Percentiles rank a stretch among this genome's conserved stretches.
phyloP scores from a whole-genome alignment of 2,329 filamentous ascomycete species.

The Trichoderma oligosporum region DNA sequence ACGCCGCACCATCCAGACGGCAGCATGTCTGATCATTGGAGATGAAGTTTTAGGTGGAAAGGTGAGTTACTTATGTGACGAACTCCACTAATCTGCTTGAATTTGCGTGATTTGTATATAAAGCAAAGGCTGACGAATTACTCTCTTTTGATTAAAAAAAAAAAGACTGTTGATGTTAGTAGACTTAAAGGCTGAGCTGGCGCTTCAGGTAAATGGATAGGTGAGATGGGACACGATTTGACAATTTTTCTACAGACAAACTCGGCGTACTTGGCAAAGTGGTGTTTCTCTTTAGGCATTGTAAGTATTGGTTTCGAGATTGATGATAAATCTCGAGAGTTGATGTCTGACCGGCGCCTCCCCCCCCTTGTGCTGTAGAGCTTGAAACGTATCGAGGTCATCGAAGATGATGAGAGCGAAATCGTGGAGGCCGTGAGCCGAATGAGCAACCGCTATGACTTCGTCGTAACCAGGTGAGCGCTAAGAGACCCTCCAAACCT shows the following conservation, averaged over 20 bases:
- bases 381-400: constrained; percentile 85
- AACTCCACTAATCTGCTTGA: background rate
- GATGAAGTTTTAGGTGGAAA: constrained; percentile 95
- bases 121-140: constrained; percentile 16
- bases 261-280: constrained; percentile 61
- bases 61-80: too few relatives aligned
- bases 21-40: constrained; percentile 91
- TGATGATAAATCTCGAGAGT: background rate
- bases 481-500: background rate
- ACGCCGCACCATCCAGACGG: constrained; percentile 73
- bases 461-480: constrained; percentile 75
- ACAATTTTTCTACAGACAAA: constrained; percentile 51
- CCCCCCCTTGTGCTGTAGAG: constrained; percentile 39
- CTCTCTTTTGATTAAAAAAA: too few relatives aligned
- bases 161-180: constrained; percentile 38
- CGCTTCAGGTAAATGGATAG: background rate
- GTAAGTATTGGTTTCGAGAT: constrained; percentile 36
- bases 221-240: constrained; percentile 16
- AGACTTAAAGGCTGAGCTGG: background rate
- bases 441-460: constrained; percentile 88
- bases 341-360: background rate
- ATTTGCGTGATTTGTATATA: background rate
- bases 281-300: constrained; percentile 60
- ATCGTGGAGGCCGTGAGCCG: constrained; percentile 82
- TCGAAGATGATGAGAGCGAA: constrained; percentile 85